Conservation (phyloP, 257 asterid species). For the Petunia secreta region DNA sequence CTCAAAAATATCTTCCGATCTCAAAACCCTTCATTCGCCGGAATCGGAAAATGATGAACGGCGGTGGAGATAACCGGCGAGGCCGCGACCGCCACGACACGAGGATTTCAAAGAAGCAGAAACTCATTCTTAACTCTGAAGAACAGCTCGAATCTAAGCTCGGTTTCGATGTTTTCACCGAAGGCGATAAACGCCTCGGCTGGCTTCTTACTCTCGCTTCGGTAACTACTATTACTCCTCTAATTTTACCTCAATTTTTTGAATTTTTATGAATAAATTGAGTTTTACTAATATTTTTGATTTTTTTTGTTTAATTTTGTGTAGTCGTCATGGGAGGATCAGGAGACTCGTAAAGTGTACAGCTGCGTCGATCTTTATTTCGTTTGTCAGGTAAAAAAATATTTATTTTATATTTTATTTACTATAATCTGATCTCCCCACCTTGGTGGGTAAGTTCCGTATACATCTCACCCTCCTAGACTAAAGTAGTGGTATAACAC, state of each 20-base stretch:
- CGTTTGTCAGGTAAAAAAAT: constrained; percentile 77
- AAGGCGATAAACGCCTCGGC: constrained; percentile 95
- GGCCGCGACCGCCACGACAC: constrained; percentile 31
- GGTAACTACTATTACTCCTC: constrained; percentile 38
- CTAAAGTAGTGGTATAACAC: no score
- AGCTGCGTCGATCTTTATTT: constrained; percentile 93
- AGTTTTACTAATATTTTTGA: not conserved
- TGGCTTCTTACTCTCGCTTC: constrained; percentile 94
- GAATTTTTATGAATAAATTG: constrained; percentile 16
- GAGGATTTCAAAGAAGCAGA: constrained; percentile 89
- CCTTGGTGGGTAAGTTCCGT: no score
- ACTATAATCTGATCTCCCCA: no score
- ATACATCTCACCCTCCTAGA: no score
- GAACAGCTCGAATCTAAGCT: constrained; percentile 94
- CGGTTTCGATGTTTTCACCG: constrained; percentile 78
- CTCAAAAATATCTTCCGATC: not conserved
- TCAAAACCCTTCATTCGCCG: not conserved
- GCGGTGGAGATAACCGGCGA: constrained; percentile 64
- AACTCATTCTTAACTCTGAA: constrained; percentile 75
- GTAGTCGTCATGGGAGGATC: constrained; percentile 97
- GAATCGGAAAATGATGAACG: constrained; percentile 30
- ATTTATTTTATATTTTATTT: not conserved
- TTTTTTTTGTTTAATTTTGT: constrained; percentile 19
- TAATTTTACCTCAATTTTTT: not conserved
- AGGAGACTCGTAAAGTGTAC: constrained; percentile 76